phyloP scores from a whole-genome alignment of 116 monocot genomes.

The Phalaenopsis hybrid region DNA sequence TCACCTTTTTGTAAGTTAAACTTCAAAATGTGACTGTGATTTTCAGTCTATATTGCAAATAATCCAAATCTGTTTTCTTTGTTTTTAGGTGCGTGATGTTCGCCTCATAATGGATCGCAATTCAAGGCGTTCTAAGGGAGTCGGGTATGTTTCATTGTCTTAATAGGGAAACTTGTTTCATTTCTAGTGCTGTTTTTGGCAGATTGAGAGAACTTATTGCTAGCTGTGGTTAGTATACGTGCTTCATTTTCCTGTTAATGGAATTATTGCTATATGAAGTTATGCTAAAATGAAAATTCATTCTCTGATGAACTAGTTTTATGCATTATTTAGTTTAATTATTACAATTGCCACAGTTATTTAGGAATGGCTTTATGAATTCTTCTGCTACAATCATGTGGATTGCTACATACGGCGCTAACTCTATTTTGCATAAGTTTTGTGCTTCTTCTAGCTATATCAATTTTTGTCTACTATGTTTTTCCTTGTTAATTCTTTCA shows the following conservation, averaged over 20 bases:
- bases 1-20: conserved; percentile 23
- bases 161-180: neutral
- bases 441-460: neutral
- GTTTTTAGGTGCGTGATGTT: conserved; percentile 79
- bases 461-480: neutral
- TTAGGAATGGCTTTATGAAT: too few species aligned
- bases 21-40: conserved; percentile 7
- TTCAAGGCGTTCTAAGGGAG: conserved; percentile 90
- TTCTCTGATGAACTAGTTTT: neutral
- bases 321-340: neutral
- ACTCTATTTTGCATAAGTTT: neutral
- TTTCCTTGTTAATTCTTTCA: neutral
- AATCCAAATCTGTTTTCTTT: conserved; percentile 9
- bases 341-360: neutral
- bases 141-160: conserved; percentile 57
- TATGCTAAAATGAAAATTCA: neutral
- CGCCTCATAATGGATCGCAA: conserved; percentile 96
- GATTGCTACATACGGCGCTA: neutral
- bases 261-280: neutral
- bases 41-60: conserved; percentile 8
- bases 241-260: neutral
- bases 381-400: too few species aligned
- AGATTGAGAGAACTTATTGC: neutral
- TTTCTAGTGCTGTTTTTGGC: neutral
- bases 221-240: neutral